Percentiles rank a stretch among this genome's conserved stretches.
These are phyloP conservation scores for Herpotrichia juniperi DNA, from an alignment of 2,329 filamentous ascomycete genomes.

Conservation along the genomic window DNA sequence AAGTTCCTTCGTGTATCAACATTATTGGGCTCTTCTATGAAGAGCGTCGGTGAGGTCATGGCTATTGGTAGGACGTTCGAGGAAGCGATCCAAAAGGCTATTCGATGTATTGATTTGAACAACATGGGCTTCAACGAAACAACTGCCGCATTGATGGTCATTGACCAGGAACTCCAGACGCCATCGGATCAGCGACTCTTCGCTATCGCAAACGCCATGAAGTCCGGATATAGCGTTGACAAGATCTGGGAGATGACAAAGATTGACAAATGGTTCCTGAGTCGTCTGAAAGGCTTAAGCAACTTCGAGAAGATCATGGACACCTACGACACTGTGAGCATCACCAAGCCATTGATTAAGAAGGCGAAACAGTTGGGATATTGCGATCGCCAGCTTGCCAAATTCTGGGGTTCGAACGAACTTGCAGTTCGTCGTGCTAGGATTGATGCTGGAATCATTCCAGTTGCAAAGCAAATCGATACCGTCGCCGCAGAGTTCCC, in stretches of 20 bases:
- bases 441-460: slow-evolving; percentile 83
- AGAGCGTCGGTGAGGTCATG: slow-evolving; percentile 99
- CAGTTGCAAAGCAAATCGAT: slow-evolving; percentile 97
- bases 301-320: slow-evolving; percentile 85
- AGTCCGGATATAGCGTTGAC: slow-evolving; percentile 88
- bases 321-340: slow-evolving; percentile 69
- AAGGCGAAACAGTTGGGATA: slow-evolving; percentile 94
- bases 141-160: slow-evolving; percentile 83
- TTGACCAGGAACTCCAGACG: slow-evolving; percentile 94
- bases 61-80: slow-evolving; percentile 96
- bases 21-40: slow-evolving; percentile 96
- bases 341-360: slow-evolving; percentile 70
- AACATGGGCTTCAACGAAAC: slow-evolving; percentile 96
- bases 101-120: slow-evolving; percentile 91
- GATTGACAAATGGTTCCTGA: slow-evolving; percentile 98
- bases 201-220: slow-evolving; percentile 97
- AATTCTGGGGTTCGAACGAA: slow-evolving; percentile 94
- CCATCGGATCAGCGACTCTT: slow-evolving; percentile 97
- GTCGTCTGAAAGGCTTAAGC: slow-evolving; percentile 86
- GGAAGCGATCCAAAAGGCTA: slow-evolving; percentile 98
- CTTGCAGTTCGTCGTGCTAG: slow-evolving; percentile 83
- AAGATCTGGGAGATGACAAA: slow-evolving; percentile 98
- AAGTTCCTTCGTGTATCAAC: slow-evolving; percentile 98
- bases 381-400: slow-evolving; percentile 89
- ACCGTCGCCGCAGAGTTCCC: slow-evolving; percentile 98